phyloP scores from a whole-genome alignment of 495 filamentous ascomycete genomes.

The Pseudoneurospora amorphoporcata region DNA sequence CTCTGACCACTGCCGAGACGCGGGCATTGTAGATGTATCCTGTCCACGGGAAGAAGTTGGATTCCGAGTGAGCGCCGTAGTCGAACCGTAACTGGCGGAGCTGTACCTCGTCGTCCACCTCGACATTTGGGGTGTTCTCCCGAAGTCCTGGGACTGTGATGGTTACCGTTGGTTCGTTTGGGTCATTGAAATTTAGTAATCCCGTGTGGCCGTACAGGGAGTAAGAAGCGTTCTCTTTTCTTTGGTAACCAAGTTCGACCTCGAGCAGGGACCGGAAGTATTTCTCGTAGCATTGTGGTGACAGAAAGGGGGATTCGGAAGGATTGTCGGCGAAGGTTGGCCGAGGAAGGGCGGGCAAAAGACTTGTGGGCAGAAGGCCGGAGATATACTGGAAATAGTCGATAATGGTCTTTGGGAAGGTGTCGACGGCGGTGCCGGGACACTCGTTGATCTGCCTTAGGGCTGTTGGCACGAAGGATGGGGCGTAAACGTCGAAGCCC shows the following conservation, averaged over 20 bases:
- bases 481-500: constrained; percentile 25
- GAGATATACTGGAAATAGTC: neutral
- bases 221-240: constrained; percentile 13
- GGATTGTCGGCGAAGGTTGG: neutral
- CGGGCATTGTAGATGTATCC: constrained; percentile 17
- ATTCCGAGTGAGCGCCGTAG: constrained; percentile 1
- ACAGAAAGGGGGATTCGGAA: neutral
- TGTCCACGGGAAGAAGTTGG: constrained; percentile 16
- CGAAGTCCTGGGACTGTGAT: constrained; percentile 30
- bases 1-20: constrained; percentile 11
- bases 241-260: constrained; percentile 11
- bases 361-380: neutral
- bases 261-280: constrained; percentile 14
- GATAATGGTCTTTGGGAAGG: constrained; percentile 3
- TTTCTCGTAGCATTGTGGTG: constrained; percentile 7
- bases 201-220: constrained; percentile 12
- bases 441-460: constrained; percentile 19
- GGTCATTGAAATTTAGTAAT: neutral
- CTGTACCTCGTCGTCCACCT: constrained; percentile 33
- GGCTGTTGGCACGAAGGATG: constrained; percentile 22
- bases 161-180: constrained; percentile 1
- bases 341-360: neutral
- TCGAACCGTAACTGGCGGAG: constrained; percentile 29
- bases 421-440: constrained; percentile 6
- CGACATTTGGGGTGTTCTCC: constrained; percentile 32